Conservation (phyloP, 805 yeast species). For the Nakazawaea sp. region DNA sequence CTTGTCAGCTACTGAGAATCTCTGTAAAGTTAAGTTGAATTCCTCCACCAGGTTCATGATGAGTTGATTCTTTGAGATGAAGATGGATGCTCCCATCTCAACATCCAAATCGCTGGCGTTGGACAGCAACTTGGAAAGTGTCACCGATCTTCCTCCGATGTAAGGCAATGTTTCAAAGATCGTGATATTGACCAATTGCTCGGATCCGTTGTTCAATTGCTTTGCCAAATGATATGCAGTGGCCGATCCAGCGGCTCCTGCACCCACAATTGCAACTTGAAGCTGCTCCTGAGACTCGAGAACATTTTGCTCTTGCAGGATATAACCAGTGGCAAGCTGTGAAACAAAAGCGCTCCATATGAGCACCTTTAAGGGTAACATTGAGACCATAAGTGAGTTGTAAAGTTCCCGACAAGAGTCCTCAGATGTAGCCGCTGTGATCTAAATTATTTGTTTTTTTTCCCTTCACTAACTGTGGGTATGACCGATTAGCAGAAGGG, state of each 20-base stretch:
- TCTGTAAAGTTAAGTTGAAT: conserved; percentile 23
- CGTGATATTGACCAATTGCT: conserved; percentile 27
- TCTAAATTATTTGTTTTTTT: no score
- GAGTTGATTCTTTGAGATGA: conserved; percentile 32
- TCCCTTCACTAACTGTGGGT: no score
- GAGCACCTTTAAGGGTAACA: no score
- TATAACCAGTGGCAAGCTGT: no score
- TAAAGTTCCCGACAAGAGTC: no score
- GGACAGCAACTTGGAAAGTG: conserved; percentile 20
- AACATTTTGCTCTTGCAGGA: no score
- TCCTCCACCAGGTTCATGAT: conserved; percentile 27
- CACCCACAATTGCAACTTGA: conserved; percentile 43
- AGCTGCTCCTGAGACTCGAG: no score
- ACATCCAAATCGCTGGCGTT: conserved; percentile 10
- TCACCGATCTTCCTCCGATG: conserved; percentile 40
- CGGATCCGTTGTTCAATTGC: neutral
- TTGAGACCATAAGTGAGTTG: no score
- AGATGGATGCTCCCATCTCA: conserved; percentile 42
- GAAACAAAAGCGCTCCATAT: no score
- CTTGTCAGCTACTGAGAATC: conserved; percentile 13
- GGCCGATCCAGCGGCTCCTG: conserved; percentile 46
- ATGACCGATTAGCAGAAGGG: no score
- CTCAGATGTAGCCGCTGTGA: no score
- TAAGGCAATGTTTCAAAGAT: conserved; percentile 31
- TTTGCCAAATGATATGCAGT: conserved; percentile 38